Evolutionary conservation across 2,329 filamentous ascomycete genomes (phyloP), one percentile per base, ranked within the genome.

Genomic region (Fusarium redolens): DNA sequence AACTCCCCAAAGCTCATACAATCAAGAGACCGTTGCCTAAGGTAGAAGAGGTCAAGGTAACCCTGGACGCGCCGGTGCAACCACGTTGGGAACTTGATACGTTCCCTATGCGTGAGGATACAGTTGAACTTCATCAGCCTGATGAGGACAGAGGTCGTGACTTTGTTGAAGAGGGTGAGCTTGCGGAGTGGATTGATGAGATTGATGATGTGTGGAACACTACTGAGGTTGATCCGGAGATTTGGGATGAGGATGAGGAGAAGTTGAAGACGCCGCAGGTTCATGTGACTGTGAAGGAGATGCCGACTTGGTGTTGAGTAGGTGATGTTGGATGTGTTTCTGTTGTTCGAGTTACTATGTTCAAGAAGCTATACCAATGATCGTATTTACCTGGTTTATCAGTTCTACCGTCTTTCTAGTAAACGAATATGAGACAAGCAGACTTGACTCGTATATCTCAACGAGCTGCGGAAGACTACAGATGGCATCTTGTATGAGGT

Each of bases 151-250:
- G 40, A 18, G 65, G 61, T 4, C 10, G 28, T 9, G 47, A 61
- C 6, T 44, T 38, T 31, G 43, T 50, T 12, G 69, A 65, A 25
- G 31, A 61, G 22, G 63, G 43, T 5, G 57, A 61, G n/a, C 62
- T 75, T 14, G 44, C 35, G 43, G 67, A 62, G 14, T 72, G 41
- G 54, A n/a, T 43, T 25, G 62, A 60, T 14, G 72, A 75, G 31
- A 75, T 75, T 44, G 54, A 72, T 13, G 25, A 57, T 43, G 5
- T 68, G 38, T 75, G 62, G 69, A 30, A 17, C 18, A 41, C 55
- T 18, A 52, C 59, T 6, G 57, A 67, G 25, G 38, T 72, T 35
- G 62, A 69, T 33, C 54, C 58, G 17, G 41, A 43, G n/a, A 58
- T 68, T 38, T 38, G 69, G 28, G 47, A 70, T 18, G 60, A 54